Base-by-base conservation (phyloP, 2,329 filamentous ascomycete genomes). In the Ceratocystiopsis minuta region DNA sequence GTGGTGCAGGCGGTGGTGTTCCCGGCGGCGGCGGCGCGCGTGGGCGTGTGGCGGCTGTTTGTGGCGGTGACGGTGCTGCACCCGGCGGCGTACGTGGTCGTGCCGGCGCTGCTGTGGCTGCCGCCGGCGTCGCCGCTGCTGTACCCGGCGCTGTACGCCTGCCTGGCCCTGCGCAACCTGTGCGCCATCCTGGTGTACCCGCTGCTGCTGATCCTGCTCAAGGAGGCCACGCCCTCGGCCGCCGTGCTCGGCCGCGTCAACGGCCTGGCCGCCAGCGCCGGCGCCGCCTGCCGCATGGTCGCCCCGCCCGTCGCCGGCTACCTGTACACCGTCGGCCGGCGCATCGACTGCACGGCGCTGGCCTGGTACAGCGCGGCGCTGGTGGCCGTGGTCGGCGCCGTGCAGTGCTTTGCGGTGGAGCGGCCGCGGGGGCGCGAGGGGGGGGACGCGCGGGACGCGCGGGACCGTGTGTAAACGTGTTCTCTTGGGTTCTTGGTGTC, bases 1-100 rank as follows among this genome's bases (percentile, higher is more conserved):
- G 64, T 80, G 50, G 76, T 86, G 37, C 81, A 87, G 57, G 80
- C 70, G 1, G 57, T 84, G 37, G 62, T 87, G 28, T 80, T 80
- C 53, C 75, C 76, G 1, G 49, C 75, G 34, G 67, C 67, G 10
- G 75, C 75, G 2, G 64, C 67, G 43, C 65, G 58, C 47, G 48
- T 80, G 24, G 75, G 76, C 36, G 67, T 78, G 33, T 70, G 70
- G 58, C 63, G 64, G 28, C 62, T 76, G 4, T 78, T 78, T 54
- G 57, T 78, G 45, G 43, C 69, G 12, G 66, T 74, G 37, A 70
- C 70, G 2, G 55, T 75, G 11, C 55, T 78, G n/a, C 74, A 78
- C 50, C 75, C 75, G 1, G 53, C 78, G 34, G 66, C 67, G 16
- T 79, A 78, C 57, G 49, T 72, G 16, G 58, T 78, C 43, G 67